Evolutionary conservation across 139 green algal genomes (phyloP), one percentile per base, ranked within the genome.

Genomic region (Auxenochlorella pyrenoidosa): DNA sequence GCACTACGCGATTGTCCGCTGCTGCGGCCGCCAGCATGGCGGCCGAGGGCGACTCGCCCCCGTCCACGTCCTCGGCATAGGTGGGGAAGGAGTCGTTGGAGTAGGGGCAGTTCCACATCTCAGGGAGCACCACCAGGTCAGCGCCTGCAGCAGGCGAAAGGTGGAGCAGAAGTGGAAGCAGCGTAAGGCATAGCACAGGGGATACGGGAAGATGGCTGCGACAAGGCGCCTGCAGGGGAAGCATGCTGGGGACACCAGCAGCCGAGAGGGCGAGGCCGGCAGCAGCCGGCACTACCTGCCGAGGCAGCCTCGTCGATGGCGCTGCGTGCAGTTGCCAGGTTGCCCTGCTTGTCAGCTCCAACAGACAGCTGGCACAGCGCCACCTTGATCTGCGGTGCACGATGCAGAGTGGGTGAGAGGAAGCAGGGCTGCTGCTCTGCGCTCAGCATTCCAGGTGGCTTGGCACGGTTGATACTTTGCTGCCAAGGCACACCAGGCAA

Each of bases 101-200:
- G 92, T 99, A 99, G 32, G 97, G 97, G 90, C 97, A 99, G 92
- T 99, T 99, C 95, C 94, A 99, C 94, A 99, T 99, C 88, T 99
- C 93, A 22, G 97, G 97, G 28, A 99, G 92, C 22, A 99, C 93
- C 58, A 99, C 94, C 26, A 85, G 80, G 40, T 85, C 40, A 30
- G 80, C 80, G 5, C 80, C 80, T 85, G 80, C 60, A 41, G 47
- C 38, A 13, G 47, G 12, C 8, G 8, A 58, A 58, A 6, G 12
- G 47, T 6, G 47, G 6, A 12, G 47, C 6, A 12, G 47, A 12
- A 18, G 47, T 6, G 47, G 8, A 12, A 58, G 47, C 6, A 12
- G 8, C 12, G 47, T 58, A 12, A 58, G 12, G 8, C 47, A 6
- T 12, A 58, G 47, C 47, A 12, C 47, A 58, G 12, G 47, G 47